phyloP scores from a whole-genome alignment of 2,329 filamentous ascomycete species.

The Coniochaeta sp. region DNA sequence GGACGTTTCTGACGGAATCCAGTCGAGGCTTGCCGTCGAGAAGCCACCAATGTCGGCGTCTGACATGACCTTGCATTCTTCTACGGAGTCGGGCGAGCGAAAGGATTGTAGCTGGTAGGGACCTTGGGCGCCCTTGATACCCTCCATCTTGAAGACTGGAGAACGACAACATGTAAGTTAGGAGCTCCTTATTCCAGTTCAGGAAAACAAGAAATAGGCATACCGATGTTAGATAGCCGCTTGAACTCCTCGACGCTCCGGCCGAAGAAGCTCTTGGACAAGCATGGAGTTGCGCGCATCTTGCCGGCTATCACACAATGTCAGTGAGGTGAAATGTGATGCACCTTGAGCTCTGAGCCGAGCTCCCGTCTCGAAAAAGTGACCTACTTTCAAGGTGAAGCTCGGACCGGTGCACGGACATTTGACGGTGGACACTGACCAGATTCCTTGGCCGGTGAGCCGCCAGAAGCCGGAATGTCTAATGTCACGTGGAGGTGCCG shows the following conservation, averaged over 20 bases:
- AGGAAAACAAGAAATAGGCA: constrained; percentile 5
- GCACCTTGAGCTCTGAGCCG: neutral
- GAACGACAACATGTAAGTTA: constrained; percentile 2
- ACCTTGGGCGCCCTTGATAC: constrained; percentile 54
- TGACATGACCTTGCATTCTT: constrained; percentile 68
- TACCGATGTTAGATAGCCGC: constrained; percentile 49
- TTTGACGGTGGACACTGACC: neutral
- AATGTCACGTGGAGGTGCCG: too few species aligned
- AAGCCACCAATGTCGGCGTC: constrained; percentile 83
- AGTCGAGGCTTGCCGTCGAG: constrained; percentile 67
- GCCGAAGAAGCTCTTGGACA: constrained; percentile 46
- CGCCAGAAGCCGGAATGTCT: neutral
- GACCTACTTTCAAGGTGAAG: neutral
- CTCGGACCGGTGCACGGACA: neutral
- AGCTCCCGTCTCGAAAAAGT: neutral
- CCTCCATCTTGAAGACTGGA: constrained; percentile 62
- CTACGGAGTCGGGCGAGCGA: constrained; percentile 35
- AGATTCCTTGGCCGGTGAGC: neutral
- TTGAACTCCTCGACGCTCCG: constrained; percentile 55
- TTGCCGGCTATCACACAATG: neutral
- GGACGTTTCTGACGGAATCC: constrained; percentile 29
- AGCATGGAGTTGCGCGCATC: constrained; percentile 7
- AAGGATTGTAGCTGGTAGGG: constrained; percentile 62
- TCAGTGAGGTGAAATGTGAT: neutral
- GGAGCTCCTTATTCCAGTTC: neutral